Conservation (phyloP, 2,329 filamentous ascomycete genomes). For the Penicillium sp. region DNA sequence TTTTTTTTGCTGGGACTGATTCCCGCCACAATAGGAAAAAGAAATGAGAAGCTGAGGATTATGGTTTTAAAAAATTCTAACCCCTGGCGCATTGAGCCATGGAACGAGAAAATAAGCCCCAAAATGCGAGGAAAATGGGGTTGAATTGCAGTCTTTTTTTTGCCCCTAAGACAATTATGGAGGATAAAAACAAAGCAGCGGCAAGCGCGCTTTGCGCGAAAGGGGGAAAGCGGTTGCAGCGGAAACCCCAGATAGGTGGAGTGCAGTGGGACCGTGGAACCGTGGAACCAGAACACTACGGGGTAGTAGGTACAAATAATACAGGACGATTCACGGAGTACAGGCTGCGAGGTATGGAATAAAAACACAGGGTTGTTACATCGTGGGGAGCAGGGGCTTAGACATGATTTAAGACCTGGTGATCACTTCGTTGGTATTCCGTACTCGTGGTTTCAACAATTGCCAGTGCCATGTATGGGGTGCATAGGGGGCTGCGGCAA, state of each 20-base stretch:
- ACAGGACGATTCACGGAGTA: neutral
- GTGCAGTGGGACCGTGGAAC: slow-evolving; percentile 28
- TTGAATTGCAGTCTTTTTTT: neutral
- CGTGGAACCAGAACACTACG: slow-evolving; percentile 17
- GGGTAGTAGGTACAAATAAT: neutral
- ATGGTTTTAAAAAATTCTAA: slow-evolving; percentile 1
- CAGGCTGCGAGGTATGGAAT: neutral
- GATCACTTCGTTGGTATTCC: slow-evolving; percentile 1
- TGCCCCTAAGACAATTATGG: neutral
- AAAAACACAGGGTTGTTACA: neutral
- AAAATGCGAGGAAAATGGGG: neutral
- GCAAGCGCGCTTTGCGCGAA: slow-evolving; percentile 49
- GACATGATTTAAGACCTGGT: slow-evolving; percentile 17
- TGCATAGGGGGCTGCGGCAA: neutral
- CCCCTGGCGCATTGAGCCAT: slow-evolving; percentile 11
- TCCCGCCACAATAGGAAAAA: slow-evolving; percentile 11
- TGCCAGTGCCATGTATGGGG: neutral
- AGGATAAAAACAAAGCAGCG: slow-evolving; percentile 30
- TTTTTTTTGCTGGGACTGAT: slow-evolving; percentile 3
- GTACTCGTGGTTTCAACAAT: neutral
- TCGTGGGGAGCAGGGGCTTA: slow-evolving; percentile 3
- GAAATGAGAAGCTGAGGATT: slow-evolving; percentile 15
- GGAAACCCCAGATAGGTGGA: slow-evolving; percentile 39
- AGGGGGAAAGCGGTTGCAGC: slow-evolving; percentile 41
- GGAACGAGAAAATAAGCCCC: neutral